Evolutionary conservation across 495 filamentous ascomycete genomes (phyloP).

Genomic region (Lasiosphaeris hirsuta): DNA sequence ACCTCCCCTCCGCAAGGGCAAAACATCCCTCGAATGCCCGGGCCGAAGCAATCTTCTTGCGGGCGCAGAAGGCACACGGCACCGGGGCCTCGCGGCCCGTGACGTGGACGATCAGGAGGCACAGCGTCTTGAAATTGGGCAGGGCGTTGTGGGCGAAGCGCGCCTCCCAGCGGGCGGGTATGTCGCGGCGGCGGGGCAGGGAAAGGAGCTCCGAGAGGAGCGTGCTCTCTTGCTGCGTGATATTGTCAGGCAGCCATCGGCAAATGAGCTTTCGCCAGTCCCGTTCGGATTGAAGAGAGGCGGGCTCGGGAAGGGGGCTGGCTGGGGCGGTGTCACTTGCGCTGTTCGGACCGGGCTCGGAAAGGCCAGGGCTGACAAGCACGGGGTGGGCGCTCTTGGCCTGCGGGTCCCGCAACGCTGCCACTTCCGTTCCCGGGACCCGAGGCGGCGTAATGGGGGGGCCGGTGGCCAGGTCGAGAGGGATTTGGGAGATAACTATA

Average conservation of each 20-base stretch:
- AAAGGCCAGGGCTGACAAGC: background rate
- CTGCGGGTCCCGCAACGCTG: background rate
- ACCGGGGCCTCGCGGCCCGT: background rate
- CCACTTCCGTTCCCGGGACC: background rate
- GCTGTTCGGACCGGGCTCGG: background rate
- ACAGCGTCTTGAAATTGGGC: background rate
- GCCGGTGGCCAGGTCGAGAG: conserved; percentile 5
- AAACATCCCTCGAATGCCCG: background rate
- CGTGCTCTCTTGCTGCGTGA: background rate
- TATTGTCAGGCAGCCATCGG: background rate
- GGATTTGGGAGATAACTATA: conserved; percentile 15
- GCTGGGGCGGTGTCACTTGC: background rate
- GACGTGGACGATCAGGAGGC: conserved; percentile 13
- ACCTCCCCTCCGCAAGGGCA: background rate
- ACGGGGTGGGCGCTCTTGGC: too few relatives aligned
- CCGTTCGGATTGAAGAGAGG: background rate
- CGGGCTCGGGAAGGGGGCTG: background rate
- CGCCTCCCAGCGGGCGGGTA: conserved; percentile 10
- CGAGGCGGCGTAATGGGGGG: conserved; percentile 10
- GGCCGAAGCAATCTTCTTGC: background rate
- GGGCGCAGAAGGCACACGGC: conserved; percentile 1
- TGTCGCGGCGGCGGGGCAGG: background rate
- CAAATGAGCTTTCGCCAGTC: background rate
- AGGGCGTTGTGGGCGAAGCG: background rate
- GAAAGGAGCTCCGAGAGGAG: conserved; percentile 2